phyloP scores from a whole-genome alignment of 2,329 filamentous ascomycete genomes.

The Apiospora sp. region DNA sequence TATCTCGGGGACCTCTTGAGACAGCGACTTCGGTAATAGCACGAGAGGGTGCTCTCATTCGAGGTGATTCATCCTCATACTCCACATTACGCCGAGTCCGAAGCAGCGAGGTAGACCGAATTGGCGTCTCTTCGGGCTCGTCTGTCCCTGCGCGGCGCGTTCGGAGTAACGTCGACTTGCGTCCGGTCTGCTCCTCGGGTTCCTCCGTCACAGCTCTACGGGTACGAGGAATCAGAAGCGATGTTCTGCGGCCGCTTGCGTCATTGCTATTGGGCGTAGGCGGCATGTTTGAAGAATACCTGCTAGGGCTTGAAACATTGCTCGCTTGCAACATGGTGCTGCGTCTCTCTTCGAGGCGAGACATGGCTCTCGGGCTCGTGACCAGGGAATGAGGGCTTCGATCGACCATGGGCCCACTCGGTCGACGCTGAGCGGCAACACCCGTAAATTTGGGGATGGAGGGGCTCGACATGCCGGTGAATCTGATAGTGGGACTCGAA shows the following conservation, averaged over 20 bases:
- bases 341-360: conserved; percentile 62
- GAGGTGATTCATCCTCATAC: conserved; percentile 55
- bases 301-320: conserved; percentile 53
- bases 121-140: conserved; percentile 52
- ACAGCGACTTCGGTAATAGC: conserved; percentile 63
- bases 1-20: conserved; percentile 47
- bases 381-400: conserved; percentile 46
- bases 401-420: conserved; percentile 47
- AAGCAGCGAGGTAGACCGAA: conserved; percentile 53
- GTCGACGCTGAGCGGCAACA: conserved; percentile 49
- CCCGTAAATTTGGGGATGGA: conserved; percentile 52
- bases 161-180: conserved; percentile 56
- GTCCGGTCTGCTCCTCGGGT: conserved; percentile 53
- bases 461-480: conserved; percentile 45
- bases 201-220: conserved; percentile 60
- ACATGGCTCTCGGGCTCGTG: conserved; percentile 56
- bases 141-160: conserved; percentile 55
- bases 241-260: conserved; percentile 57
- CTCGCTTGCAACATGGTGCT: conserved; percentile 54
- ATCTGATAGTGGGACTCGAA: conserved; percentile 22
- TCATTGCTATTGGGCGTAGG: conserved; percentile 53
- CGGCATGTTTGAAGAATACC: conserved; percentile 46
- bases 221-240: conserved; percentile 55
- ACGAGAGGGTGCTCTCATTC: conserved; percentile 64
- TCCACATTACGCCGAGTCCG: conserved; percentile 42